A percentile compares a stretch with the other conserved stretches of the same genome.
Conservation (phyloP, 1,284 basidiomycete genomes). For the Cutaneotrichosporon dermatis region DNA sequence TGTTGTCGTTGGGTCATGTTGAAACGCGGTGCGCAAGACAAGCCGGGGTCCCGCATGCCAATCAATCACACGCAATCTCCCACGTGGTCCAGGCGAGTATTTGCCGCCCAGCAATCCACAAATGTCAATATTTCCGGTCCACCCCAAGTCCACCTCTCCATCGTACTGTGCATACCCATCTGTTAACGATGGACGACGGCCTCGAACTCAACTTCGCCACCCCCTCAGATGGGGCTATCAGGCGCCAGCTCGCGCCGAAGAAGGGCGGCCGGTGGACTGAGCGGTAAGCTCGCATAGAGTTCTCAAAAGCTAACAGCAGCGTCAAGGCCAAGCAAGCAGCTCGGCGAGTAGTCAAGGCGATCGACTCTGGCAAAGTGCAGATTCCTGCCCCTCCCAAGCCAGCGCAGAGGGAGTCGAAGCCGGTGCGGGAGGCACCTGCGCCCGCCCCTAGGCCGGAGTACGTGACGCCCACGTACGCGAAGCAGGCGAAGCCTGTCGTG, state of each 20-base stretch:
- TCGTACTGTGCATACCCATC: too few species aligned
- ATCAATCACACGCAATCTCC: too few species aligned
- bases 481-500: conserved; percentile 1
- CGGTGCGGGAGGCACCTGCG: not conserved
- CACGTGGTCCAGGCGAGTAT: too few species aligned
- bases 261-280: conserved; percentile 82
- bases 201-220: conserved; percentile 49
- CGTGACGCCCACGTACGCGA: not conserved
- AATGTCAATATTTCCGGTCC: not conserved
- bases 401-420: not conserved
- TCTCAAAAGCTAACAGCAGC: conserved; percentile 17
- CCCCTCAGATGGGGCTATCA: conserved; percentile 13
- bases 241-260: conserved; percentile 38
- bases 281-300: conserved; percentile 54
- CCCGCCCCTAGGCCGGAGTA: not conserved
- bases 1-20: too few species aligned
- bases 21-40: too few species aligned
- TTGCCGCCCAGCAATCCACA: too few species aligned
- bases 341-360: conserved; percentile 18
- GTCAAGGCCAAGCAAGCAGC: conserved; percentile 45
- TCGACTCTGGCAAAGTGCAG: conserved; percentile 5
- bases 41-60: too few species aligned
- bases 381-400: conserved; percentile 3
- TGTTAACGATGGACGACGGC: conserved; percentile 37
- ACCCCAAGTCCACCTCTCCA: not conserved